Conservation (phyloP, 306 rosid species). For the Fagus crenata region DNA sequence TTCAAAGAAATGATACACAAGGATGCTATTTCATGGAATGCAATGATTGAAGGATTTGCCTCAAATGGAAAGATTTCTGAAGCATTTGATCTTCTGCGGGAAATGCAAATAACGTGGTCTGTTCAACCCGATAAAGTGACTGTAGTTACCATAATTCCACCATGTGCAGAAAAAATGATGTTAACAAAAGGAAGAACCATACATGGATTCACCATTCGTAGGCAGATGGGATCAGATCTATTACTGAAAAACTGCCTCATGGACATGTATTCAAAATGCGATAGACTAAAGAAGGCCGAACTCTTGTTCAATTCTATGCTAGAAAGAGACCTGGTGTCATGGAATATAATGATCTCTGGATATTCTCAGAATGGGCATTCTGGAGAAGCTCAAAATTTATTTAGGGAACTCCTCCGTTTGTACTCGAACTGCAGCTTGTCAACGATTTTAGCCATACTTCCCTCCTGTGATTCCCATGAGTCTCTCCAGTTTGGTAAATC, state of each 20-base stretch:
- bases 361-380: slow-evolving; percentile 49
- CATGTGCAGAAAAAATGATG: slow-evolving; percentile 43
- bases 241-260: slow-evolving; percentile 42
- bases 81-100: slow-evolving; percentile 44
- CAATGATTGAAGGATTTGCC: slow-evolving; percentile 56
- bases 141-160: slow-evolving; percentile 35
- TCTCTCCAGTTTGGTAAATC: slow-evolving; percentile 50
- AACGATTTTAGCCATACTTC: slow-evolving; percentile 44
- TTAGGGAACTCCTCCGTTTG: slow-evolving; percentile 36
- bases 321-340: slow-evolving; percentile 53
- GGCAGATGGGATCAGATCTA: slow-evolving; percentile 34
- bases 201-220: slow-evolving; percentile 50
- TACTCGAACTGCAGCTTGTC: slow-evolving; percentile 38
- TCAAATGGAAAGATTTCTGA: slow-evolving; percentile 41
- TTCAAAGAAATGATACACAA: slow-evolving; percentile 39
- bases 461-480: slow-evolving; percentile 46
- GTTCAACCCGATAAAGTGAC: slow-evolving; percentile 46
- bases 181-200: slow-evolving; percentile 48
- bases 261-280: slow-evolving; percentile 55
- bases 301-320: slow-evolving; percentile 40
- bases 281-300: slow-evolving; percentile 37
- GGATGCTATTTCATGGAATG: slow-evolving; percentile 57
- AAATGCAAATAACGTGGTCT: slow-evolving; percentile 44
- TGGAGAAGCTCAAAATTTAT: slow-evolving; percentile 46
- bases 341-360: slow-evolving; percentile 66